These are phyloP conservation scores for Reticulascus tulasneorum DNA, from an alignment of 2,329 filamentous ascomycete species.

Conservation along the genomic window DNA sequence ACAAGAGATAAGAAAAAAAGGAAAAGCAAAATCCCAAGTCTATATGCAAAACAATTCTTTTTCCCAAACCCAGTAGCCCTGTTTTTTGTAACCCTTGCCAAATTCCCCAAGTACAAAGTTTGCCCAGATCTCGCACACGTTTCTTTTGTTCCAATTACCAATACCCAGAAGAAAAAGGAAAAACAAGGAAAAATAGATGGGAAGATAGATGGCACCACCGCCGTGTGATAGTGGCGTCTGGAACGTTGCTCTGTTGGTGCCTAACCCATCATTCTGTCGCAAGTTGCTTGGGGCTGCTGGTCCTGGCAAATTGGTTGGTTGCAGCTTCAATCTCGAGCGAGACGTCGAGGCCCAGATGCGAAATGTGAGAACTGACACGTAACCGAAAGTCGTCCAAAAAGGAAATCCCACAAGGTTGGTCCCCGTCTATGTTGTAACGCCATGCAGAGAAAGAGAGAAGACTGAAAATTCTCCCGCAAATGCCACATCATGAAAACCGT, in stretches of 20 bases:
- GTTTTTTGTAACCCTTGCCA: conserved; percentile 15
- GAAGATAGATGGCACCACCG: conserved; percentile 2
- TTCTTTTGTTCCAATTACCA: conserved; percentile 1
- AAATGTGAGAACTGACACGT: conserved; percentile 14
- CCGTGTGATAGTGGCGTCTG: too few relatives aligned
- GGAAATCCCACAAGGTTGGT: conserved; percentile 6
- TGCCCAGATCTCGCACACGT: too few relatives aligned
- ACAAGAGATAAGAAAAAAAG: conserved; percentile 7
- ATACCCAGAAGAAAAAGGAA: not conserved
- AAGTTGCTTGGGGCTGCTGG: too few relatives aligned
- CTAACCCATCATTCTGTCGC: too few relatives aligned
- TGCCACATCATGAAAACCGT: conserved; percentile 16
- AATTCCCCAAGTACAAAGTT: too few relatives aligned
- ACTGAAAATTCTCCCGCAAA: too few relatives aligned
- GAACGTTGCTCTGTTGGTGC: too few relatives aligned
- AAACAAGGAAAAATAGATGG: conserved; percentile 1
- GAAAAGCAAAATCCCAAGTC: conserved; percentile 9
- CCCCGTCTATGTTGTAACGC: conserved; percentile 14
- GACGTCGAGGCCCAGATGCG: conserved; percentile 11
- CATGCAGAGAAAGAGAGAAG: conserved; percentile 14
- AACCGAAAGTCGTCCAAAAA: not conserved
- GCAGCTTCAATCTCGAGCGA: too few relatives aligned
- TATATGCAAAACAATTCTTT: conserved; percentile 17
- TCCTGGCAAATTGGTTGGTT: too few relatives aligned
- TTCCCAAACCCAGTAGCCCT: conserved; percentile 12